Conservation (phyloP, 2,329 filamentous ascomycete species). For the Trichophyton simii region DNA sequence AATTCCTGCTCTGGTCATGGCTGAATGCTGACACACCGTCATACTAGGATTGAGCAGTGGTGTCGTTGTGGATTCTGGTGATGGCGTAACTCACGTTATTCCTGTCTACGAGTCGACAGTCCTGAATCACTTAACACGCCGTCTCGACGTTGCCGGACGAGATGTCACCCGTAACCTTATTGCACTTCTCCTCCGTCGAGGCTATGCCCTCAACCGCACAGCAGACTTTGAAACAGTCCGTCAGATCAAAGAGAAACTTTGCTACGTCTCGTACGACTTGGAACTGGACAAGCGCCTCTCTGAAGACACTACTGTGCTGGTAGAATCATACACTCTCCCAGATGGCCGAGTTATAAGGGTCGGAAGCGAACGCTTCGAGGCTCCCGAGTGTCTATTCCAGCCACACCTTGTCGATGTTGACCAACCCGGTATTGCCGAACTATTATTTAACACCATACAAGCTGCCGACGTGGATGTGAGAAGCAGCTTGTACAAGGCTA, state of each 20-base stretch:
- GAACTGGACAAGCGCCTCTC: constrained; percentile 90
- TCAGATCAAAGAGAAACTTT: constrained; percentile 99
- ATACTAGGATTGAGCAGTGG: constrained; percentile 64
- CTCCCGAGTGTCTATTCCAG: constrained; percentile 96
- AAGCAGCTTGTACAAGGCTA: constrained; percentile 87
- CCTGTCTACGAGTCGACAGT: constrained; percentile 98
- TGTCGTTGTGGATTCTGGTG: constrained; percentile 96
- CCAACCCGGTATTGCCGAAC: constrained; percentile 90
- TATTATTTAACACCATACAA: constrained; percentile 98
- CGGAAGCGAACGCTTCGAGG: constrained; percentile 93
- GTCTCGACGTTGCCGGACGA: constrained; percentile 87
- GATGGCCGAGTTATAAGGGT: constrained; percentile 94
- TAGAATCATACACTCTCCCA: constrained; percentile 93
- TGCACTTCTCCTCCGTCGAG: constrained; percentile 78
- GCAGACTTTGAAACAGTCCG: constrained; percentile 98
- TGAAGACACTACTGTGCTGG: constrained; percentile 92
- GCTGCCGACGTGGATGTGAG: constrained; percentile 89
- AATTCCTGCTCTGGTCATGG: background rate
- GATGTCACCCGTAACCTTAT: constrained; percentile 99
- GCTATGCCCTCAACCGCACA: constrained; percentile 93
- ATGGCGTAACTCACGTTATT: constrained; percentile 96
- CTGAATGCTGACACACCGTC: background rate
- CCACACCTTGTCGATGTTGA: constrained; percentile 96
- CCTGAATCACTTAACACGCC: constrained; percentile 86
- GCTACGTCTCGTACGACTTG: constrained; percentile 97